These are phyloP conservation scores for Fomitopsis pinicola DNA, from an alignment of 1,284 basidiomycete species.

Conservation along the genomic window DNA sequence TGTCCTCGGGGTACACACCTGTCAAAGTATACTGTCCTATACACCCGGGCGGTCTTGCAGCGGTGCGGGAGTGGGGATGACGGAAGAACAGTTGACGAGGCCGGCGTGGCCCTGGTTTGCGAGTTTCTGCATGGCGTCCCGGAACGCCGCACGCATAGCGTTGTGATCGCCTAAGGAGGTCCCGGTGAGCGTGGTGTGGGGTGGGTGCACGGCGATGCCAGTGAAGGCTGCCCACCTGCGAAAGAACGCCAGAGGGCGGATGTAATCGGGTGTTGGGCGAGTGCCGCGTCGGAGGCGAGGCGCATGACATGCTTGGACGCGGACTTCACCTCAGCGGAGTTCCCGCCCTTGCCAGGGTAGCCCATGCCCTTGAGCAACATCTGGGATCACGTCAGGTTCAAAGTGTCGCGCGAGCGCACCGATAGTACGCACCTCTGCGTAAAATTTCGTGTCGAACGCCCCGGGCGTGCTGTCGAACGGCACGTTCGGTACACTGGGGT, in stretches of 20 bases:
- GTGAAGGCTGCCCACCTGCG: slow-evolving; percentile 5
- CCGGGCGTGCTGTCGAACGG: slow-evolving; percentile 15
- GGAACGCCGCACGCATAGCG: background rate
- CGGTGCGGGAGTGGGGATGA: slow-evolving; percentile 4
- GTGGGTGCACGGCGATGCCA: background rate
- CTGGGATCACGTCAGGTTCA: background rate
- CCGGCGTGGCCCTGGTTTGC: slow-evolving; percentile 6
- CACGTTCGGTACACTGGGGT: slow-evolving; percentile 8
- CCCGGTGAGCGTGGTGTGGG: background rate
- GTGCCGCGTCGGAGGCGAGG: slow-evolving; percentile 13
- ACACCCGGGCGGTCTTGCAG: background rate
- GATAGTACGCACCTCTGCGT: slow-evolving; percentile 11
- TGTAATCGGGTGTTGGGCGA: slow-evolving; percentile 13
- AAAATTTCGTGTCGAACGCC: slow-evolving; percentile 16
- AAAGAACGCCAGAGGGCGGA: slow-evolving; percentile 15
- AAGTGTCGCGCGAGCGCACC: background rate
- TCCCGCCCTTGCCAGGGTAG: slow-evolving; percentile 12
- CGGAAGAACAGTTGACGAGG: slow-evolving; percentile 8
- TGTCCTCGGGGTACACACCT: background rate
- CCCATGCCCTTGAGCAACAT: slow-evolving; percentile 12
- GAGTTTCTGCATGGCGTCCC: slow-evolving; percentile 9
- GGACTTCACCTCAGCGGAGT: slow-evolving; percentile 10
- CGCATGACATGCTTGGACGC: slow-evolving; percentile 11
- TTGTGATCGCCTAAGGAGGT: background rate
- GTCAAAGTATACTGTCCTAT: background rate